Percentiles rank a stretch among this genome's conserved stretches.
phyloP scores from a whole-genome alignment of 352 stramenopile genomes.

The Globisporangium cederbergense region DNA sequence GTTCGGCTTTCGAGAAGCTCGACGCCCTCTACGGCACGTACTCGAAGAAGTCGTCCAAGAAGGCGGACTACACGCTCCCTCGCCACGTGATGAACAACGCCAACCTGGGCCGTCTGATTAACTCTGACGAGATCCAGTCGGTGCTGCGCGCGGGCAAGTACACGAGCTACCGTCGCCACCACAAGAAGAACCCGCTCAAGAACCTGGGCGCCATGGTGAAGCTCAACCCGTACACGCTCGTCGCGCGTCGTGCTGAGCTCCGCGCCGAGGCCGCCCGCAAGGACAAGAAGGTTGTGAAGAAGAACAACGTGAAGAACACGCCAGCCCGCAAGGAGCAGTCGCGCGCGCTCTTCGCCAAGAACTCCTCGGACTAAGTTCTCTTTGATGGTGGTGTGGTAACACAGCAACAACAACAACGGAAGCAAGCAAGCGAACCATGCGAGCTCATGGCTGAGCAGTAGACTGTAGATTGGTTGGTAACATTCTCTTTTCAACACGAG shows the following conservation, averaged over 20 bases:
- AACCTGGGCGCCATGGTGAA: conserved; percentile 95
- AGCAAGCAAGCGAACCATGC: conserved; percentile 5
- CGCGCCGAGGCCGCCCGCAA: conserved; percentile 82
- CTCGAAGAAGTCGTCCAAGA: conserved; percentile 87
- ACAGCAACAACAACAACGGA: too few species aligned
- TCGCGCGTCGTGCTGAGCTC: conserved; percentile 88
- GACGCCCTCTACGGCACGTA: conserved; percentile 96
- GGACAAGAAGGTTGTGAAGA: conserved; percentile 89
- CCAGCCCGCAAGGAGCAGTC: conserved; percentile 74
- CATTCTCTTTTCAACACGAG: conserved; percentile 1
- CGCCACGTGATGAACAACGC: conserved; percentile 96
- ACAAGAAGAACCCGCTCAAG: conserved; percentile 98
- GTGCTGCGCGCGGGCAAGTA: conserved; percentile 95
- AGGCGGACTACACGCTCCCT: conserved; percentile 93
- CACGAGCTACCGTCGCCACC: conserved; percentile 82
- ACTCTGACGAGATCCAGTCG: conserved; percentile 98
- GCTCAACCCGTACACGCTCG: conserved; percentile 96
- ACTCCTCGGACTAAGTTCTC: conserved; percentile 66
- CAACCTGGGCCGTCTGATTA: conserved; percentile 98
- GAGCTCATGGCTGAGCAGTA: not conserved
- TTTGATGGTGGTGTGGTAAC: not conserved
- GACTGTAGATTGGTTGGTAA: not conserved
- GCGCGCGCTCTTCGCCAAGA: conserved; percentile 78
- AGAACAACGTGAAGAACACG: conserved; percentile 80
- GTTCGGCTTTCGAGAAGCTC: conserved; percentile 96